These are phyloP conservation scores for Aphanomyces cochlioides DNA, from an alignment of 352 stramenopile species.

Conservation along the genomic window DNA sequence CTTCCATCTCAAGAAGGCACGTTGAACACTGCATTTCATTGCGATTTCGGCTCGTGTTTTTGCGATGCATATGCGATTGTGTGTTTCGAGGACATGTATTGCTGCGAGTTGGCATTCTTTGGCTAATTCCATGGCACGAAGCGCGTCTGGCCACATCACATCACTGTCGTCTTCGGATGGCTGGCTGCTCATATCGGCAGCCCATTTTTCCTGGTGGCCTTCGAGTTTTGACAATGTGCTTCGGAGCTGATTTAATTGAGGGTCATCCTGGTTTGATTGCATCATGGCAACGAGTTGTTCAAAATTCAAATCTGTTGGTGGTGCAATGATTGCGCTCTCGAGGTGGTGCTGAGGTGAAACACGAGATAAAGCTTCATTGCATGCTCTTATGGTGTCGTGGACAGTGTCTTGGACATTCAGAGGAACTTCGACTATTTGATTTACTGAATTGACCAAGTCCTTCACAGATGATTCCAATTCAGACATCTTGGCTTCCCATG, in stretches of 20 bases:
- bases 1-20: slow-evolving; percentile 29
- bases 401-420: no score
- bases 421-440: no score
- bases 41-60: slow-evolving; percentile 23
- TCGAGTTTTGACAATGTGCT: slow-evolving; percentile 15
- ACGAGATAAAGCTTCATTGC: no score
- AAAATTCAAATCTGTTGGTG: slow-evolving; percentile 7
- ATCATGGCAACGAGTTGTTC: slow-evolving; percentile 8
- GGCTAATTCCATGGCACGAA: slow-evolving; percentile 13
- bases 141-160: not conserved
- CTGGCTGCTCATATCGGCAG: not conserved
- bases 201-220: not conserved
- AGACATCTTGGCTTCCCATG: not conserved
- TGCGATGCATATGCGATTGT: slow-evolving; percentile 21
- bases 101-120: slow-evolving; percentile 21
- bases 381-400: no score
- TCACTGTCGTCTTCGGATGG: not conserved
- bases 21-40: slow-evolving; percentile 26
- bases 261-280: slow-evolving; percentile 10
- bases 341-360: not conserved
- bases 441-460: not conserved
- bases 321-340: not conserved
- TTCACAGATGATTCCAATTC: not conserved
- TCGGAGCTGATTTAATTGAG: slow-evolving; percentile 1
- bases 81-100: slow-evolving; percentile 25